Evolutionary conservation across 345 rosid genomes (phyloP).

Genomic region (Linum trigynum): DNA sequence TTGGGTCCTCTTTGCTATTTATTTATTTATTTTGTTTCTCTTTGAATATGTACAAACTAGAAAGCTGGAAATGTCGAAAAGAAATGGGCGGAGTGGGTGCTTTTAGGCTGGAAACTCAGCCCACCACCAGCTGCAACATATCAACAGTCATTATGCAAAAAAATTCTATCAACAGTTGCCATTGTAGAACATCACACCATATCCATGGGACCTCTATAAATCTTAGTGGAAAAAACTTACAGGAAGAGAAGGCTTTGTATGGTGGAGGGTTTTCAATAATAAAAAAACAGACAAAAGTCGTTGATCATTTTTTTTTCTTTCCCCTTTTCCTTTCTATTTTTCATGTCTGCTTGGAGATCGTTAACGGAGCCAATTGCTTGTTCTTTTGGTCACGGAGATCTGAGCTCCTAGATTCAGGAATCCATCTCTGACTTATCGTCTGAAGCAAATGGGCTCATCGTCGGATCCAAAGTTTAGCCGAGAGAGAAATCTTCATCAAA

Average conservation of each 20-base stretch:
- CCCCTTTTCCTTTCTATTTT: background rate
- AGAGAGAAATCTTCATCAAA: constrained; percentile 59
- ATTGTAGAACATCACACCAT: background rate
- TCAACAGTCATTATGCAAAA: background rate
- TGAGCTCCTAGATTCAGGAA: constrained; percentile 22
- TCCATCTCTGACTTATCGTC: constrained; percentile 10
- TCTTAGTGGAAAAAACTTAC: background rate
- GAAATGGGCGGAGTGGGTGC: constrained; percentile 26
- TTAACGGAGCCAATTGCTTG: constrained; percentile 3
- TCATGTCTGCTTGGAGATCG: constrained; percentile 7
- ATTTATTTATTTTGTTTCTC: too few species aligned
- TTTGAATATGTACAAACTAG: background rate
- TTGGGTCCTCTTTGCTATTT: too few species aligned
- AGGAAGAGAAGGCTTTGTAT: background rate
- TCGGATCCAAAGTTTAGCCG: constrained; percentile 50
- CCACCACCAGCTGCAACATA: constrained; percentile 18
- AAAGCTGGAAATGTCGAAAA: constrained; percentile 9
- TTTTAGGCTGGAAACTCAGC: constrained; percentile 54
- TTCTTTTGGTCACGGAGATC: constrained; percentile 34
- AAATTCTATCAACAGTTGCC: background rate
- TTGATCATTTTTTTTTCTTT: constrained; percentile 6
- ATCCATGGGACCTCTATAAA: constrained; percentile 6
- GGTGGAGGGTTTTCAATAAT: background rate
- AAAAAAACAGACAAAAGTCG: constrained; percentile 4
- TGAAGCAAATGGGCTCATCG: constrained; percentile 44